Evolutionary conservation across 306 rosid species (phyloP).

Genomic region (Arachis hypogaea): DNA sequence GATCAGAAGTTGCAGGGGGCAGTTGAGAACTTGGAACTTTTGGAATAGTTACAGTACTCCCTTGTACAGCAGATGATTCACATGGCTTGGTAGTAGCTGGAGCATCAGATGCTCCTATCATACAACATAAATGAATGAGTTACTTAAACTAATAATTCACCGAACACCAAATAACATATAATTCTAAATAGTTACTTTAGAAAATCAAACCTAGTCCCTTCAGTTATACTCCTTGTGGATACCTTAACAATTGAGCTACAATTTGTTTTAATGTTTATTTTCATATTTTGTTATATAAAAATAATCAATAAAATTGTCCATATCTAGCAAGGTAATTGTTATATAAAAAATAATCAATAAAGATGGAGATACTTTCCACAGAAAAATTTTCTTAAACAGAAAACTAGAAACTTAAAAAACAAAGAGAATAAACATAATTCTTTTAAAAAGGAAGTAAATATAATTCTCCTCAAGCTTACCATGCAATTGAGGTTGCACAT

Average conservation of each 20-base stretch:
- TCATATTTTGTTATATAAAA: too few species aligned
- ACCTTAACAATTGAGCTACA: too few species aligned
- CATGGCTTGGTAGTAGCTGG: constrained; percentile 55
- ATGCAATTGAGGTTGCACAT: constrained; percentile 56
- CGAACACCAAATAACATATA: too few species aligned
- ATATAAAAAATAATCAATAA: too few species aligned
- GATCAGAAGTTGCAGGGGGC: constrained; percentile 55
- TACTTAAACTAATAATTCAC: too few species aligned
- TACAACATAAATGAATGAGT: background rate
- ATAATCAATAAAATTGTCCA: too few species aligned
- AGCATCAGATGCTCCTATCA: constrained; percentile 55
- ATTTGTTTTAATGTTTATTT: too few species aligned
- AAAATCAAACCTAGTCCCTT: constrained; percentile 13
- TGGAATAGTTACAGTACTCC: constrained; percentile 67
- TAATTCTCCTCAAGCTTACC: constrained; percentile 47
- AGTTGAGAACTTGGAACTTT: constrained; percentile 79
- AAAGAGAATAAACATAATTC: too few species aligned
- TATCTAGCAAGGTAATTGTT: too few species aligned
- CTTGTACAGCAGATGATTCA: constrained; percentile 60
- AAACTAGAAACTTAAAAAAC: too few species aligned
- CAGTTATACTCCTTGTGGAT: background rate
- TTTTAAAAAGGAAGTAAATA: background rate
- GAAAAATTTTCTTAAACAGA: background rate
- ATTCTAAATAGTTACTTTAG: background rate
- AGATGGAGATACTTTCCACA: too few species aligned